phyloP scores from a whole-genome alignment of 192 early-diverging fungal species.

The Coemansia sp. region DNA sequence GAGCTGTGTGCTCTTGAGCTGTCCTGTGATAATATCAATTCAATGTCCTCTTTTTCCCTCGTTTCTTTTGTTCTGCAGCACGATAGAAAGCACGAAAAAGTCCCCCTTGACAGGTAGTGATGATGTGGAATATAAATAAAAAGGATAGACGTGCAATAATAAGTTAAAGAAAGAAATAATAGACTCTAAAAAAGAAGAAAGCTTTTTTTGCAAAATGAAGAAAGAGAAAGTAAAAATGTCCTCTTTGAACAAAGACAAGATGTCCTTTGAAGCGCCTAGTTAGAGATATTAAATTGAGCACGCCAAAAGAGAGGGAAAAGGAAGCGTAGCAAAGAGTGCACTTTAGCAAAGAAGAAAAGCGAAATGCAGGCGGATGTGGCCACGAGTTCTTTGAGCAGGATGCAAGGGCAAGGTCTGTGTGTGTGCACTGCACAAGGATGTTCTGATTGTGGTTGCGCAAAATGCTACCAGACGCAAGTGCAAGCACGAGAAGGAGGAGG shows the following conservation, averaged over 20 bases:
- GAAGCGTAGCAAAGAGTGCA: constrained; percentile 5
- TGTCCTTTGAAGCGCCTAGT: not conserved
- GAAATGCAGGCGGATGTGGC: constrained; percentile 30
- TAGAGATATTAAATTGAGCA: not conserved
- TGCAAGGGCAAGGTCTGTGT: constrained; percentile 34
- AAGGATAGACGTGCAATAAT: not conserved
- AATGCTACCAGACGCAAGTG: constrained; percentile 1
- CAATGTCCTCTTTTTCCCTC: not conserved
- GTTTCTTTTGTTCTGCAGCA: not conserved
- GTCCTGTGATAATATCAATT: not conserved
- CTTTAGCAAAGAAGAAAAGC: constrained; percentile 20
- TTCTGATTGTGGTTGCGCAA: constrained; percentile 12
- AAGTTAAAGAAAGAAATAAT: not conserved
- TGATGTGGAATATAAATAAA: not conserved
- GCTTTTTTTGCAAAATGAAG: not conserved
- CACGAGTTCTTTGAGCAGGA: constrained; percentile 28
- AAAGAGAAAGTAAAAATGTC: not conserved
- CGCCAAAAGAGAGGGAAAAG: constrained; percentile 7
- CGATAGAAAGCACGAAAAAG: not conserved
- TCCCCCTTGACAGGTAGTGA: not conserved
- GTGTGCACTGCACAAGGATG: constrained; percentile 6
- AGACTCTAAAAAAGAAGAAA: not conserved
- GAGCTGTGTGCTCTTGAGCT: not conserved
- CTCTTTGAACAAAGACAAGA: constrained; percentile 3
- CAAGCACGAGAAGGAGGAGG: not conserved